Evolutionary conservation across 768 basidiomycete species (phyloP), one percentile per base, ranked within the genome.

Genomic region (Rhodotorula babjevae): DNA sequence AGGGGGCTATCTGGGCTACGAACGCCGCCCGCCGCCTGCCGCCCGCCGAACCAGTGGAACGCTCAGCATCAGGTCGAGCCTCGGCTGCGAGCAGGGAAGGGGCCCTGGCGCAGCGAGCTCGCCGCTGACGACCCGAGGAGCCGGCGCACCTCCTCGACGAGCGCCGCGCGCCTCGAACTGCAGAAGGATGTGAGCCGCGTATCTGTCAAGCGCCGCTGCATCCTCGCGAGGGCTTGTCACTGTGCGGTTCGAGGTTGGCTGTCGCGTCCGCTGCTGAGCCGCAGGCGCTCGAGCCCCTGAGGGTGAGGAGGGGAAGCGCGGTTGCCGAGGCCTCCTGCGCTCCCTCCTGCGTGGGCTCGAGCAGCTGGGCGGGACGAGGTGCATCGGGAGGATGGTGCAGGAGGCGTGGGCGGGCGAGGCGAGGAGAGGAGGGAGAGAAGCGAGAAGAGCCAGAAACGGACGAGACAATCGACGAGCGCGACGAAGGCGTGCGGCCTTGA

Each of bases 171-270:
- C 36, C 9, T 36, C 36, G 36, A 36, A 9, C 36, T 36, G 36
- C 4, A 36, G 36, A 36, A 25, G 49, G 1, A 29, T 85, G 82
- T 85, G 29, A 73, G 84, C 90, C 90, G 85, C 92, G 91, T 92
- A 94, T 93, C 92, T 94, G 92, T 94, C 92, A 87, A 88, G 89
- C 84, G 84, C 82, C 83, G 83, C 67, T 82, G 75, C 87, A 82
- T 74, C 78, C 82, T 79, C 69, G 81, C 82, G 84, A 83, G 86
- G 82, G 87, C 87, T 87, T 90, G 91, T 92, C 92, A 93, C 89
- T 87, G 82, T 74, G 84, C 89, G 85, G 90, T 61, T 46, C 68
- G 52, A 68, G 57, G 21, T 89, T 40, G 10, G 90, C 77, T 89
- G 27, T 57, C 44, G 53, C 61, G 36, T 69, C 46, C 55, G 59